These are phyloP conservation scores for Gloeophyllum trabeum DNA, from an alignment of 768 basidiomycete species.

Conservation along the genomic window DNA sequence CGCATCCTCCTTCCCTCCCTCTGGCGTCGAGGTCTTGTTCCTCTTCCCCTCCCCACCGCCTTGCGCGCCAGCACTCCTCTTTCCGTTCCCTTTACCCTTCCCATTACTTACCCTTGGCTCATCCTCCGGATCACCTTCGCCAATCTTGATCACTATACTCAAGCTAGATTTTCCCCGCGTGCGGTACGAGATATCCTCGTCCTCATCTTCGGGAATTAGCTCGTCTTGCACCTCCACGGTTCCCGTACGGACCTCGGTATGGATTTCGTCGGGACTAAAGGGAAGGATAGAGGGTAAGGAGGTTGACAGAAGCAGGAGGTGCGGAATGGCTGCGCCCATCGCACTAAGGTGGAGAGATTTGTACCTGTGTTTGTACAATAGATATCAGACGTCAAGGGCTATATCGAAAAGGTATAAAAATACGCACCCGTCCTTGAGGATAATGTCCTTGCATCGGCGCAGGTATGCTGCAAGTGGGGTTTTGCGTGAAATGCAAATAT, in stretches of 20 bases:
- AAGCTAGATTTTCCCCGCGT: conserved; percentile 66
- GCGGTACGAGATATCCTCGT: conserved; percentile 51
- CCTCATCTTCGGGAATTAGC: conserved; percentile 62
- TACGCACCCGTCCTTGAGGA: conserved; percentile 62
- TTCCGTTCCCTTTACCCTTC: conserved; percentile 11
- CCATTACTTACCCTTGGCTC: conserved; percentile 4
- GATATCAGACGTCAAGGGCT: not conserved
- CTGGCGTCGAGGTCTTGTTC: conserved; percentile 4
- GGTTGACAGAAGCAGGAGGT: conserved; percentile 55
- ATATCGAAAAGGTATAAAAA: not conserved
- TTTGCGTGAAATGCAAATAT: conserved; percentile 71
- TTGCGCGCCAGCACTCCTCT: no score
- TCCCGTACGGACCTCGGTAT: conserved; percentile 51
- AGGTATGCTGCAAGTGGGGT: conserved; percentile 65
- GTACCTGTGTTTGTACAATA: conserved; percentile 32
- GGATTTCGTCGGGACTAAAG: conserved; percentile 49
- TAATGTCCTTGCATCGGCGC: conserved; percentile 60
- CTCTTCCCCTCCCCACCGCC: conserved; percentile 1
- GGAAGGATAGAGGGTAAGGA: conserved; percentile 69
- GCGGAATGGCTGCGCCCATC: conserved; percentile 87
- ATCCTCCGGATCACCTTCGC: conserved; percentile 44
- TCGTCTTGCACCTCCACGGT: conserved; percentile 74
- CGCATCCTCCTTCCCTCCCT: conserved; percentile 5
- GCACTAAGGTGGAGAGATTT: conserved; percentile 67
- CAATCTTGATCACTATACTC: conserved; percentile 44